Base-by-base conservation (phyloP, 1,139 yeast species). In the Kurtzmaniella quercitrusa region DNA sequence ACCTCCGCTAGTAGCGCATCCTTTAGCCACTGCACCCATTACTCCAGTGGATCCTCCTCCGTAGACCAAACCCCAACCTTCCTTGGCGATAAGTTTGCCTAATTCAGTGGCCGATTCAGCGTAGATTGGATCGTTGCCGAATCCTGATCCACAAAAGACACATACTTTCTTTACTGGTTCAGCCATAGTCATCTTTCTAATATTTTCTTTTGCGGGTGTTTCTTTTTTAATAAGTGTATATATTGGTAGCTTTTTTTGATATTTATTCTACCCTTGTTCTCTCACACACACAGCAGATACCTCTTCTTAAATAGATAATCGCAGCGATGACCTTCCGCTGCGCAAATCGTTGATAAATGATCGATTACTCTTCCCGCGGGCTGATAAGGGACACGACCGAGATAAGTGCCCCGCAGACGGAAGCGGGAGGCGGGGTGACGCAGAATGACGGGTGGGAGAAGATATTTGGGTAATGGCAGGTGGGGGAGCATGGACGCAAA, bases 11-110 rank as follows among this genome's bases (percentile, higher is more conserved):
- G 79, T 62, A 43, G 85, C 81, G 46, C 86, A 80, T 0, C 89
- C 77, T 48, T 79, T 75, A n/a, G 95, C 95, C 43, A 88, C 80
- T 2, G 81, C 72, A 2, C 96, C 96, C 96, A 88, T 90, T 44
- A 88, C 63, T 3, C 95, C 93, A 1, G 87, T 83, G 25, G 93
- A 82, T 16, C 96, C 96, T 38, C 96, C 97, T 27, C 96, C 96
- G 56, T 89, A 89, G 8, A 89, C 95, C 41, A 89, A 68, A 2
- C 90, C 90, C 82, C 89, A 85, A 46, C 76, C 71, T 46, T 72
- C 70, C 25, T 64, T 57, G 16, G 89, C 86, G 49, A 89, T 62
- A 23, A 73, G 57, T 42, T 68, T 53, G 17, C 95, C 96, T 38
- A 89, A 68, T 27, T 70, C 61, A 16, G 67, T 56, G 2, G 95